Percentiles rank a stretch among this genome's conserved stretches.
Conservation (phyloP, 1,139 yeast genomes). For the Pichia sp. region DNA sequence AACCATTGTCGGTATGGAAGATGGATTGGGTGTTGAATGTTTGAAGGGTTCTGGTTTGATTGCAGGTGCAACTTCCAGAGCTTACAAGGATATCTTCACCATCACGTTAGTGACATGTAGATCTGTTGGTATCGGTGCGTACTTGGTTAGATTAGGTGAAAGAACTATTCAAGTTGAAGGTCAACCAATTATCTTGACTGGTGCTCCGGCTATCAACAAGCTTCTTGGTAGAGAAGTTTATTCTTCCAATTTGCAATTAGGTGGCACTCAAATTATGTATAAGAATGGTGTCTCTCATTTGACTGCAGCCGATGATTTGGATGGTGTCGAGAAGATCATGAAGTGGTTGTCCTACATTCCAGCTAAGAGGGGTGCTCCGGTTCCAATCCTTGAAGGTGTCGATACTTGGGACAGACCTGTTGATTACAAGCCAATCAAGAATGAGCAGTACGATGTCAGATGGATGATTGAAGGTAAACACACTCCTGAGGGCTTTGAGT, state of each 20-base stretch:
- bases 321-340: constrained; percentile 91
- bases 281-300: constrained; percentile 95
- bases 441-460: constrained; percentile 83
- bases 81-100: constrained; percentile 95
- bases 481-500: constrained; percentile 63
- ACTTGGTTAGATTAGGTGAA: constrained; percentile 94
- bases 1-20: constrained; percentile 87
- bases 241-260: constrained; percentile 92
- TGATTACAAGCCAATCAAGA: constrained; percentile 67
- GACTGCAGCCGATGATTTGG: constrained; percentile 92
- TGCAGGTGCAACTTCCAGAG: constrained; percentile 97
- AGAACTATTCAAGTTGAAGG: constrained; percentile 99
- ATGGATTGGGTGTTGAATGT: constrained; percentile 98
- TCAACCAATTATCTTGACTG: constrained; percentile 95
- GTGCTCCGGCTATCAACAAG: constrained; percentile 98
- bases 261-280: constrained; percentile 99
- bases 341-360: constrained; percentile 97
- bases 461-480: constrained; percentile 89
- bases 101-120: constrained; percentile 95
- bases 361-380: constrained; percentile 82
- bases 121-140: constrained; percentile 99
- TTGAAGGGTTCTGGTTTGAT: constrained; percentile 95
- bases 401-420: constrained; percentile 94
- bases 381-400: constrained; percentile 76
- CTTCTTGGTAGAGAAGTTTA: constrained; percentile 94